Evolutionary conservation across 2,329 filamentous ascomycete genomes (phyloP).

Genomic region (Chaetomium globosum): DNA sequence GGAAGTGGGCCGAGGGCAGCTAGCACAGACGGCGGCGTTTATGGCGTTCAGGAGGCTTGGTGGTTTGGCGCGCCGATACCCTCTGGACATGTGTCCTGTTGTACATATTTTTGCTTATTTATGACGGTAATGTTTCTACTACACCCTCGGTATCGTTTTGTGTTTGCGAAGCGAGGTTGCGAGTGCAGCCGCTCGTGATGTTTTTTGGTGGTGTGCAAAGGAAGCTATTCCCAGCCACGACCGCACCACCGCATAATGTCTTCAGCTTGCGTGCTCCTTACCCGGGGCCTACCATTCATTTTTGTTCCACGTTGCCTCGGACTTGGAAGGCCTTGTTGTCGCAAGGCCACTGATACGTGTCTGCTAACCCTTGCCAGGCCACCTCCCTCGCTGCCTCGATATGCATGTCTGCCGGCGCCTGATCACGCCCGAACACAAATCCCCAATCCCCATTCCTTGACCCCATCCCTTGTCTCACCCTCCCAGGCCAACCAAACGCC

Average conservation of each 20-base stretch:
- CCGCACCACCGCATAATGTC: background rate
- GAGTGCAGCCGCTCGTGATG: conserved; percentile 5
- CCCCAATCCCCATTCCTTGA: background rate
- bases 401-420: background rate
- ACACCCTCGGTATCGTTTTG: background rate
- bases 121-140: conserved; percentile 27
- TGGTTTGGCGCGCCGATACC: conserved; percentile 35
- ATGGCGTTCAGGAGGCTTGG: conserved; percentile 35
- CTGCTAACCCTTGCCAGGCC: background rate
- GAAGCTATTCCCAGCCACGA: conserved; percentile 15
- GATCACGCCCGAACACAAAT: background rate
- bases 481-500: too few relatives aligned
- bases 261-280: background rate
- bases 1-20: conserved; percentile 44
- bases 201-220: background rate
- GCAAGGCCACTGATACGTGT: background rate
- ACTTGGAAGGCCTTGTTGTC: background rate
- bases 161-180: background rate
- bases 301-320: background rate
- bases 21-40: conserved; percentile 39
- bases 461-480: background rate
- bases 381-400: background rate
- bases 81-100: conserved; percentile 33
- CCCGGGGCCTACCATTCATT: background rate
- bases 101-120: conserved; percentile 32